phyloP scores from a whole-genome alignment of 176 grass and related monocot genomes.

The Thinopyrum elongatum region DNA sequence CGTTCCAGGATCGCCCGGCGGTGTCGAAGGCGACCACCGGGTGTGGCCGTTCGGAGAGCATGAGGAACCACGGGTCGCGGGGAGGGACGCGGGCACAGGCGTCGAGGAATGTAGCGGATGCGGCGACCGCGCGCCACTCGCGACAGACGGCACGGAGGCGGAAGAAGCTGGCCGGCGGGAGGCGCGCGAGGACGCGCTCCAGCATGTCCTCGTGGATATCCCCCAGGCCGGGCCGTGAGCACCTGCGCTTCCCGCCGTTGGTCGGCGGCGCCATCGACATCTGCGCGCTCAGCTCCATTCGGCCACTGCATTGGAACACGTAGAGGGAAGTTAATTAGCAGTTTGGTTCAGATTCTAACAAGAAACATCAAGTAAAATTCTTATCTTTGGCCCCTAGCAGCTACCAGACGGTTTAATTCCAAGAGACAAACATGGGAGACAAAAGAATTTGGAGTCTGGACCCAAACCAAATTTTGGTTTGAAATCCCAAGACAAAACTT shows the following conservation, averaged over 20 bases:
- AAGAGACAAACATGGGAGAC: background rate
- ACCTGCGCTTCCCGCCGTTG: slow-evolving; percentile 48
- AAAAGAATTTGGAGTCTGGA: background rate
- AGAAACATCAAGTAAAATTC: background rate
- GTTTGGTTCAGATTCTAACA: background rate
- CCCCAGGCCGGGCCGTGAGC: slow-evolving; percentile 30
- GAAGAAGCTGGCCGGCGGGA: slow-evolving; percentile 71
- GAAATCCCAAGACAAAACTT: background rate
- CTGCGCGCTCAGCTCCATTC: background rate
- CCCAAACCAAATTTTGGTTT: background rate
- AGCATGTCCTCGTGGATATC: slow-evolving; percentile 81
- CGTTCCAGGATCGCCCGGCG: slow-evolving; percentile 22
- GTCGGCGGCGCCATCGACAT: background rate
- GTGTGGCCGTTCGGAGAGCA: background rate
- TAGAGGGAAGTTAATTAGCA: background rate
- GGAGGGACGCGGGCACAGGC: slow-evolving; percentile 49
- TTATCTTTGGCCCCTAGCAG: background rate
- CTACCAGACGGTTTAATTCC: background rate
- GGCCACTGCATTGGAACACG: background rate
- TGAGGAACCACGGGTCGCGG: slow-evolving; percentile 33
- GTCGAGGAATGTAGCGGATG: slow-evolving; percentile 58
- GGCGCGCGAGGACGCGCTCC: slow-evolving; percentile 67
- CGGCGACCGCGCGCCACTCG: slow-evolving; percentile 48
- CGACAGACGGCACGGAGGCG: slow-evolving; percentile 65
- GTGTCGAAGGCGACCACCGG: slow-evolving; percentile 42